Evolutionary conservation across 805 yeast species (phyloP), one percentile per base, ranked within the genome.

Genomic region (Starmerella floricola): DNA sequence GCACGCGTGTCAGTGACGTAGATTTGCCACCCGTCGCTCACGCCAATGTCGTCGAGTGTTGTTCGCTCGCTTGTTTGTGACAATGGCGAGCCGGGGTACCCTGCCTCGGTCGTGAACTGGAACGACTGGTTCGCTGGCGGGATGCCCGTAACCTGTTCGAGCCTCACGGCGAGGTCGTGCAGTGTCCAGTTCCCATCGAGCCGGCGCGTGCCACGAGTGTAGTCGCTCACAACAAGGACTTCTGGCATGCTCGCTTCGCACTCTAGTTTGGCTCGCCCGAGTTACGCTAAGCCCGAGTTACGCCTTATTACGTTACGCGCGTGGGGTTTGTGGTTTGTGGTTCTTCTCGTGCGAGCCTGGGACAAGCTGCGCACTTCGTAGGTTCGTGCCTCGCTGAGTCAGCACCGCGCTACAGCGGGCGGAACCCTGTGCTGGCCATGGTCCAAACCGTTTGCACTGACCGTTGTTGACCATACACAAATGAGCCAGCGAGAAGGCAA

Each of bases 101-200:
- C 48, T 15, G 35, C 21, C 20, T 28, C 39, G 29, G 37, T 8
- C 12, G 31, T 20, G 58, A 26, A 46, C 55, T 38, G 62, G 67
- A 52, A 56, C 44, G 20, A 55, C 55, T 47, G 94, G 45, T 58
- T 62, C 12, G 54, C 47, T 3, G 83, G 78, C 4, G 77, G 74
- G 21, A 84, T 72, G 2, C 95, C 95, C 0, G 94, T 81, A 46
- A 82, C 73, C 28, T 65, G 67, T 52, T 81, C 91, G 10, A 84
- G 58, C 43, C 72, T 68, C 31, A 59, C 49, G 48, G 74, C 71
- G 38, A 83, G 66, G 47, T 72, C 62, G 6, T 58, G 59, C 13
- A 81, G 41, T 0, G 73, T 58, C 87, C 88, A 81, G 30, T 65
- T 67, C 0, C 74, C 71, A 0, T 79, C 72, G 23, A 84, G 61